These are phyloP conservation scores for Ormosia emarginata DNA, from an alignment of 306 rosid species.

Conservation along the genomic window DNA sequence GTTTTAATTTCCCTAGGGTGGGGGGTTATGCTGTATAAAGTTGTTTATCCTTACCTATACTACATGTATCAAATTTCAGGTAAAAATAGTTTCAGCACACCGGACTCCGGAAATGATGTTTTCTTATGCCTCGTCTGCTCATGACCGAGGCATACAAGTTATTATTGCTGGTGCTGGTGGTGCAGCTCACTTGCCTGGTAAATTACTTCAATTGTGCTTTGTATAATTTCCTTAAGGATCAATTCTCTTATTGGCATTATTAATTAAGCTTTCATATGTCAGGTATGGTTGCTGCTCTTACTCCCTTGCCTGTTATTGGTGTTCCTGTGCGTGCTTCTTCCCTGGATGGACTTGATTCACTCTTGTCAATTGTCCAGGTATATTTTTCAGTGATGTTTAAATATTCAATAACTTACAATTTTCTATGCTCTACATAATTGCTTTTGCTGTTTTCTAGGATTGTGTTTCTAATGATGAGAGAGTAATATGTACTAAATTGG, in stretches of 20 bases:
- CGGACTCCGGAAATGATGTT: constrained; percentile 81
- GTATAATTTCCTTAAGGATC: neutral
- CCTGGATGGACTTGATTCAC: constrained; percentile 83
- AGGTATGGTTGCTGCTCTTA: constrained; percentile 95
- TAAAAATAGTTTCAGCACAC: constrained; percentile 87
- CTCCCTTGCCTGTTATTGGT: constrained; percentile 76
- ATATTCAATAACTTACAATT: neutral
- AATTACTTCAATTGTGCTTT: constrained; percentile 15
- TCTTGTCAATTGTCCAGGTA: constrained; percentile 89
- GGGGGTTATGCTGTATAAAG: neutral
- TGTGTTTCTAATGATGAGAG: neutral
- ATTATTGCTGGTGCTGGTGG: constrained; percentile 98
- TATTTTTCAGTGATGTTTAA: neutral
- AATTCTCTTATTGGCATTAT: neutral
- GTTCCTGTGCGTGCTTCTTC: constrained; percentile 89
- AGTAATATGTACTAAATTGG: neutral
- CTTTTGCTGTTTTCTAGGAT: neutral
- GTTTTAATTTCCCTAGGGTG: neutral
- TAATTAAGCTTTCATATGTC: constrained; percentile 20
- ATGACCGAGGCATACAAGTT: constrained; percentile 64
- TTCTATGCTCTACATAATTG: neutral
- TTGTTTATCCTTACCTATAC: constrained; percentile 2
- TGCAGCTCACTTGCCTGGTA: constrained; percentile 93
- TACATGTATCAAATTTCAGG: constrained; percentile 39
- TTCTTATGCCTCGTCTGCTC: constrained; percentile 69